phyloP scores from a whole-genome alignment of 2,329 filamentous ascomycete species.

The Pseudovirgaria hyperparasitica region DNA sequence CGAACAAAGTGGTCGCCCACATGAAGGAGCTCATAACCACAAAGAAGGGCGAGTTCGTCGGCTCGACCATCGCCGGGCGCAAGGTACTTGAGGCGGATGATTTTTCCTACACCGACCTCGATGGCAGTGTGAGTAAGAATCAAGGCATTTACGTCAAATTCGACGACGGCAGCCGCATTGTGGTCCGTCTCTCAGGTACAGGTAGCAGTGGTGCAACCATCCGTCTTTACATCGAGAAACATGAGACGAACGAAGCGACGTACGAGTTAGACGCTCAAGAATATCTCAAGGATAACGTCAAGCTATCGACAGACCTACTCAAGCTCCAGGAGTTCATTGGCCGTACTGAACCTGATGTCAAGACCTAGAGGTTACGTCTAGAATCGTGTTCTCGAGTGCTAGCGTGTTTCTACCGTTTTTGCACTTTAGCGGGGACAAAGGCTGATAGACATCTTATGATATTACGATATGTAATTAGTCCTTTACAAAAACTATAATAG shows the following conservation, averaged over 20 bases:
- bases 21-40: constrained; percentile 64
- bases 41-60: constrained; percentile 61
- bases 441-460: no score
- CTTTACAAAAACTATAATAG: no score
- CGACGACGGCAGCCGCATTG: constrained; percentile 85
- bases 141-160: constrained; percentile 94
- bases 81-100: constrained; percentile 85
- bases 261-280: constrained; percentile 80
- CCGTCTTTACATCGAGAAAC: constrained; percentile 92
- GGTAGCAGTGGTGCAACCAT: constrained; percentile 94
- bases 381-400: no score
- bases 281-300: constrained; percentile 82
- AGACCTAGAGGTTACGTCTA: constrained; percentile 61
- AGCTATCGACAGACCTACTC: constrained; percentile 70
- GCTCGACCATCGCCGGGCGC: constrained; percentile 67
- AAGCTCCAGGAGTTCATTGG: constrained; percentile 92
- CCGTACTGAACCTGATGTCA: constrained; percentile 87
- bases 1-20: constrained; percentile 76
- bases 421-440: no score
- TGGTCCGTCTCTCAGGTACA: constrained; percentile 88
- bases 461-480: no score
- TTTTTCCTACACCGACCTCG: constrained; percentile 98
- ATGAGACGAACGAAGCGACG: constrained; percentile 67
- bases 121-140: constrained; percentile 88
- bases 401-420: no score